Evolutionary conservation across 176 grass and related monocot genomes (phyloP).

Genomic region (Ananas comosus): DNA sequence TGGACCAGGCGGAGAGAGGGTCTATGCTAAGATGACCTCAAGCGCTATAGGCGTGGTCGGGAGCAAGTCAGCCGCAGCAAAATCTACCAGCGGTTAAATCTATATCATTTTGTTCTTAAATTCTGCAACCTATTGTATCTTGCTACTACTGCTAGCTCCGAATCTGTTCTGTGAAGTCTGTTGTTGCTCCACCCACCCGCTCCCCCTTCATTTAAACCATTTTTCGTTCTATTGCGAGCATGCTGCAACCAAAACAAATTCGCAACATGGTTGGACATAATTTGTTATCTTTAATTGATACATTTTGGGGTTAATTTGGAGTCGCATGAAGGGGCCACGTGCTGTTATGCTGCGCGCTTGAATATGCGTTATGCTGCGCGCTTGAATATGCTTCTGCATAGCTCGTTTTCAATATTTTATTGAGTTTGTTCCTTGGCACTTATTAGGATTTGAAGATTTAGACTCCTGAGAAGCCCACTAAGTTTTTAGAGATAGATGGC

Average conservation of each 20-base stretch:
- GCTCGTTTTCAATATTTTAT: too few species aligned
- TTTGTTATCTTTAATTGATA: constrained; percentile 11
- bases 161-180: neutral
- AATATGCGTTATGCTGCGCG: too few species aligned
- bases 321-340: too few species aligned
- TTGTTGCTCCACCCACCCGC: neutral
- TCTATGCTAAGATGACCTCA: constrained; percentile 57
- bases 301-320: too few species aligned
- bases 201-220: neutral
- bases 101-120: neutral
- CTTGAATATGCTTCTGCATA: too few species aligned
- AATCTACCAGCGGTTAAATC: neutral
- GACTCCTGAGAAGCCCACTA: too few species aligned
- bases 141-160: neutral
- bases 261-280: constrained; percentile 1
- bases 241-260: too few species aligned
- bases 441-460: too few species aligned
- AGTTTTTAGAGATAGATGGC: too few species aligned
- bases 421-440: too few species aligned
- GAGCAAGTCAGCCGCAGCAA: constrained; percentile 15
- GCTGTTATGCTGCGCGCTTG: too few species aligned
- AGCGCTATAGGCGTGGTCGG: neutral
- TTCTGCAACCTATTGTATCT: neutral
- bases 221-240: neutral
- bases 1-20: constrained; percentile 58